Conservation (phyloP, 257 asterid species). For the Capsicum baccatum region DNA sequence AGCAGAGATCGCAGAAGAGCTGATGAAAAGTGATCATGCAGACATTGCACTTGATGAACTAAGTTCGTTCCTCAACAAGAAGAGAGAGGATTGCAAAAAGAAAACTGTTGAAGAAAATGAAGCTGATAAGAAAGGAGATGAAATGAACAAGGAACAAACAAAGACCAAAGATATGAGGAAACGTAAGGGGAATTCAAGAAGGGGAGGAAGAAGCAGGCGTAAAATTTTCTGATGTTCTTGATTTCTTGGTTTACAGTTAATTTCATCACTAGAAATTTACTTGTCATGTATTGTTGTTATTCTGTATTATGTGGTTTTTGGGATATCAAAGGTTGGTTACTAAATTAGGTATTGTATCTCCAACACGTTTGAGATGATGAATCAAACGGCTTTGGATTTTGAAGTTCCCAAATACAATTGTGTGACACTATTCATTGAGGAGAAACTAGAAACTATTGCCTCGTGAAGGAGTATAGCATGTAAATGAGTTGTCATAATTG, state of each 20-base stretch:
- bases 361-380: no score
- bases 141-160: not conserved
- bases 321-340: no score
- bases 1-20: slow-evolving; percentile 41
- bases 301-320: no score
- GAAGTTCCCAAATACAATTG: no score
- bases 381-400: no score
- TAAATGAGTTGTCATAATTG: no score
- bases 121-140: not conserved
- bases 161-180: not conserved
- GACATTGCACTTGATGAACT: slow-evolving; percentile 33
- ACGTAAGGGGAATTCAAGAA: slow-evolving; percentile 31
- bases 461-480: no score
- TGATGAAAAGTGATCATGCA: slow-evolving; percentile 35
- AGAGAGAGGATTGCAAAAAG: not conserved
- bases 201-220: slow-evolving; percentile 29
- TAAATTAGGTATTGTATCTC: no score
- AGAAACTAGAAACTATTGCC: no score
- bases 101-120: slow-evolving; percentile 24
- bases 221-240: not conserved
- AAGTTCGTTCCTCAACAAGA: slow-evolving; percentile 24
- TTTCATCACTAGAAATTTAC: not conserved
- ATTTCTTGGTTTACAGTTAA: not conserved
- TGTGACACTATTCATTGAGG: no score
- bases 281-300: not conserved